Conservation (phyloP, 495 filamentous ascomycete species). For the Aspergillus biplanus region DNA sequence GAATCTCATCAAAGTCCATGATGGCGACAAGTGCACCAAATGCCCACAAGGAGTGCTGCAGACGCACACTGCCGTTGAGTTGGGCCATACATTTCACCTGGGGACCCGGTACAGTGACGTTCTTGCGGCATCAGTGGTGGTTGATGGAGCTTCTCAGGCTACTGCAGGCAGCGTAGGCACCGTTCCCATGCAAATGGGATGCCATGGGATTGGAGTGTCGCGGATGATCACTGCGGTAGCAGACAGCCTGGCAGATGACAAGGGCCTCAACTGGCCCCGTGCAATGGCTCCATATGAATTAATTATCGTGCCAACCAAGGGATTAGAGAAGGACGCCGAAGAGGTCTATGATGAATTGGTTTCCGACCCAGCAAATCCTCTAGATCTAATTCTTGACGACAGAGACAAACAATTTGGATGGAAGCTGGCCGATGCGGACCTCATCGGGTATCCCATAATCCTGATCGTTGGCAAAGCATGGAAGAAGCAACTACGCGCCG, state of each 20-base stretch:
- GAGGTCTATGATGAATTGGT: conserved; percentile 62
- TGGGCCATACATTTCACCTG: conserved; percentile 94
- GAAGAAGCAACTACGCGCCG: conserved; percentile 55
- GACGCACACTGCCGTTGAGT: conserved; percentile 75
- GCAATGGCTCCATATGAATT: conserved; percentile 85
- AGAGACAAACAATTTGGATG: conserved; percentile 69
- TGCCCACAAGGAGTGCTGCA: conserved; percentile 68
- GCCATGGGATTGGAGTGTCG: conserved; percentile 92
- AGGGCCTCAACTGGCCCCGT: conserved; percentile 87
- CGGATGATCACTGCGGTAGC: conserved; percentile 88
- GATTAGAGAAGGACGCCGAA: conserved; percentile 52
- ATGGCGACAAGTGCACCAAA: conserved; percentile 72
- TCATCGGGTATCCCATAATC: conserved; percentile 85
- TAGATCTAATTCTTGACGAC: conserved; percentile 80
- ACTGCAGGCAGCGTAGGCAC: conserved; percentile 27
- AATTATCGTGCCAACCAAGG: conserved; percentile 63
- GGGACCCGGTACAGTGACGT: conserved; percentile 85
- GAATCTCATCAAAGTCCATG: conserved; percentile 64
- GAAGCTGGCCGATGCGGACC: conserved; percentile 87
- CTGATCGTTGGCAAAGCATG: conserved; percentile 77
- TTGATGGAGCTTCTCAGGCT: conserved; percentile 33
- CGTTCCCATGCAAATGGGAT: conserved; percentile 85
- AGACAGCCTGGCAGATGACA: conserved; percentile 67
- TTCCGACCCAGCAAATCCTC: conserved; percentile 19
- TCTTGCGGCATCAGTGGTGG: conserved; percentile 62